Conservation (phyloP, 345 rosid genomes). For the Populus ilicifolia region DNA sequence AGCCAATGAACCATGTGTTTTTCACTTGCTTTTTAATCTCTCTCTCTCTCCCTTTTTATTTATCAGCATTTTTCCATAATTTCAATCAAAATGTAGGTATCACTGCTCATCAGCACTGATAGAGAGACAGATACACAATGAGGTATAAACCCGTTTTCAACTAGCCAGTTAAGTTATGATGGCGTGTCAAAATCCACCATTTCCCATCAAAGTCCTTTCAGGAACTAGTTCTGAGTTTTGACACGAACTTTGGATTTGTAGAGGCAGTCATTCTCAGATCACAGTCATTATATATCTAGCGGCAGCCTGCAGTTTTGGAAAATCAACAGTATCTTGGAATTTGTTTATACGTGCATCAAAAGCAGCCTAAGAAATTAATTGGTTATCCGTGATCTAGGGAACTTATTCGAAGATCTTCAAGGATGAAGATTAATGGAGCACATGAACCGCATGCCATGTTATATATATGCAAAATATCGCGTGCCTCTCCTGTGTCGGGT, state of each 20-base stretch:
- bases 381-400: background rate
- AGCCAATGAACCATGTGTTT: constrained; percentile 17
- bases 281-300: background rate
- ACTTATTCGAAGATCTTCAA: background rate
- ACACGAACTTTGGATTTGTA: too few species aligned
- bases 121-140: background rate
- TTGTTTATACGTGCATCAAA: background rate
- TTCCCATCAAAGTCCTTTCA: background rate
- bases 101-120: background rate
- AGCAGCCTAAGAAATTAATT: background rate
- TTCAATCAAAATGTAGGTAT: background rate
- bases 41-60: background rate
- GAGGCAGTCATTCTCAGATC: background rate
- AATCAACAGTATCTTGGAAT: background rate
- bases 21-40: background rate
- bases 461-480: background rate
- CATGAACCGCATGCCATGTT: background rate
- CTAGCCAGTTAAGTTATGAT: background rate
- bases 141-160: background rate
- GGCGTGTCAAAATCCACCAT: background rate
- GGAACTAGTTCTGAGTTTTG: too few species aligned
- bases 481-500: background rate
- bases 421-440: background rate
- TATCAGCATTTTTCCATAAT: background rate
- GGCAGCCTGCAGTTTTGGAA: background rate